phyloP scores from a whole-genome alignment of 257 asterid genomes.

The Solanum pimpinellifolium region DNA sequence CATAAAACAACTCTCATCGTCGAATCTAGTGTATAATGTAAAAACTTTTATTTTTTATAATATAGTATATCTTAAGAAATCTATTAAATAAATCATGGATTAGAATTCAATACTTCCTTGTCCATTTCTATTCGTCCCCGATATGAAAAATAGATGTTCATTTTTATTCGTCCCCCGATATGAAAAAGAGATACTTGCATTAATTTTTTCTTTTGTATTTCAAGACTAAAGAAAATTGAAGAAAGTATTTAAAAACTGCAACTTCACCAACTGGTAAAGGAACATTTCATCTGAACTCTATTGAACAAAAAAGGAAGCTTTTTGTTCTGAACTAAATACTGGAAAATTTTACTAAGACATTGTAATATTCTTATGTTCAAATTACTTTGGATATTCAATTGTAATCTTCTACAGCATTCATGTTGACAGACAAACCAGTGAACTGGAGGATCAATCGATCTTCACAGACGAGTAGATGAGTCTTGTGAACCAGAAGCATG shows the following conservation, averaged over 20 bases:
- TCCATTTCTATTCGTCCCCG: not conserved
- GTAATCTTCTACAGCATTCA: not conserved
- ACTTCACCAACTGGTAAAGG: not conserved
- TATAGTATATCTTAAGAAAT: too few relatives aligned
- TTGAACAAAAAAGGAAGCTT: not conserved
- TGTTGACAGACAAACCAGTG: not conserved
- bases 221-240: not conserved
- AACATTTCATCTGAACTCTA: not conserved
- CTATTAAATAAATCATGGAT: too few relatives aligned
- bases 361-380: not conserved
- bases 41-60: too few relatives aligned
- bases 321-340: not conserved
- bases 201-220: not conserved
- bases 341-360: not conserved
- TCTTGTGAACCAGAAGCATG: slow-evolving; percentile 76
- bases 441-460: slow-evolving; percentile 29
- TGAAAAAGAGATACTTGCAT: not conserved
- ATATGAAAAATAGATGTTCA: not conserved
- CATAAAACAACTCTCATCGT: not conserved
- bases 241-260: not conserved
- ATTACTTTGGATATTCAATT: not conserved
- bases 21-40: not conserved
- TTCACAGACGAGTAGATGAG: slow-evolving; percentile 75
- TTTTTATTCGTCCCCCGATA: not conserved
- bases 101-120: not conserved